Percentiles rank a stretch among this genome's conserved stretches.
phyloP scores from a whole-genome alignment of 192 early-diverging fungal species.

The Thoreauomyces humboldtii region DNA sequence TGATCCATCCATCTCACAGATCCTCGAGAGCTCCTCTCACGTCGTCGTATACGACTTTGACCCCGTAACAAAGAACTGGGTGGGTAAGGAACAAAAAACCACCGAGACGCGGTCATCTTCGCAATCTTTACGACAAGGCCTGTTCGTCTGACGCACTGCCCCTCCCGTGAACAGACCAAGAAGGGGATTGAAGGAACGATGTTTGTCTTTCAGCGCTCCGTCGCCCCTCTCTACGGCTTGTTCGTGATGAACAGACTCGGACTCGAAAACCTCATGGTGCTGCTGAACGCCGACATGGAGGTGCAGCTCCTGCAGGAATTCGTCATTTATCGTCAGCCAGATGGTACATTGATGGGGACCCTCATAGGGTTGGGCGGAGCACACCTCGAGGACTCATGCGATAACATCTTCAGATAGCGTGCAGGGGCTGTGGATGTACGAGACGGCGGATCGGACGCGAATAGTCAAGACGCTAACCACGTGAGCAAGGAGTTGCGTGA shows the following conservation, averaged over 20 bases:
- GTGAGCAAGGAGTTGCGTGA: no score
- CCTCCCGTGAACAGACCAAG: no score
- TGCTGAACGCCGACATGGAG: constrained; percentile 67
- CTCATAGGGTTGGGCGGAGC: no score
- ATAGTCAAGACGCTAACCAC: constrained; percentile 40
- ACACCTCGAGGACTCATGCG: neutral
- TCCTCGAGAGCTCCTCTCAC: constrained; percentile 81
- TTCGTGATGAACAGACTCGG: constrained; percentile 86
- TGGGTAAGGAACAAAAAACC: constrained; percentile 41
- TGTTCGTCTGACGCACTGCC: no score
- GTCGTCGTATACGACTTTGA: constrained; percentile 91
- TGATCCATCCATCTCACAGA: constrained; percentile 71
- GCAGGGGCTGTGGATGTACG: constrained; percentile 78
- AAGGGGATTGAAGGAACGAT: constrained; percentile 87
- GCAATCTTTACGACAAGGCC: no score
- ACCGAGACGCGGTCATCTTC: neutral
- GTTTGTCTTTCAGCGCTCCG: constrained; percentile 78
- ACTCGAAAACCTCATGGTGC: constrained; percentile 74
- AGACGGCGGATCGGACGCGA: constrained; percentile 64
- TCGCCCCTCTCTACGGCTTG: constrained; percentile 62
- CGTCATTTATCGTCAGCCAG: constrained; percentile 76
- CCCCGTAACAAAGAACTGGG: constrained; percentile 68
- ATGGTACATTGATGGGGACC: no score
- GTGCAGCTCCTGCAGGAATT: constrained; percentile 80
- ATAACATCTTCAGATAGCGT: constrained; percentile 57